Evolutionary conservation across 192 early-diverging fungal genomes (phyloP).

Genomic region (Coemansia sp.): DNA sequence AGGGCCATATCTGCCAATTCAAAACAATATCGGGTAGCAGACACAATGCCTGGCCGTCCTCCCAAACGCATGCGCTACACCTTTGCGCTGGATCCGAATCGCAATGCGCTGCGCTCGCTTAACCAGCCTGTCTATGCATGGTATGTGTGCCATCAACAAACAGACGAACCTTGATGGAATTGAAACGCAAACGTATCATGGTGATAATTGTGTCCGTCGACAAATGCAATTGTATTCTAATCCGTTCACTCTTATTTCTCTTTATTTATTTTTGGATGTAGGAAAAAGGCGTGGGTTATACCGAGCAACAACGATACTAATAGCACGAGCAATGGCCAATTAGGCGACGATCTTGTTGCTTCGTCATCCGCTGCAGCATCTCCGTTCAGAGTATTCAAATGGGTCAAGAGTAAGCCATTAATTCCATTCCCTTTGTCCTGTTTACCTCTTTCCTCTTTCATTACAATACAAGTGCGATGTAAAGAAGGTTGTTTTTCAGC

Average conservation of each 20-base stretch:
- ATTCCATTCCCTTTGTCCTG: background rate
- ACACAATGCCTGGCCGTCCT: constrained; percentile 31
- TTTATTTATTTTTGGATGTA: constrained; percentile 13
- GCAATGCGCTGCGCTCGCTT: constrained; percentile 17
- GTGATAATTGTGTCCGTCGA: too few relatives aligned
- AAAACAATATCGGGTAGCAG: background rate
- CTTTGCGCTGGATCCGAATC: constrained; percentile 24
- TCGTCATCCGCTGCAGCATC: background rate
- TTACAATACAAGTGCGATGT: background rate
- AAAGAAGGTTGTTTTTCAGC: background rate
- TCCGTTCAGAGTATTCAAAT: constrained; percentile 34
- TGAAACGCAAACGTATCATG: background rate
- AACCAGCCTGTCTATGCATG: constrained; percentile 46
- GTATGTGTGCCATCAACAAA: constrained; percentile 5
- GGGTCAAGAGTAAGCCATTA: constrained; percentile 45
- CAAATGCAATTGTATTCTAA: too few relatives aligned
- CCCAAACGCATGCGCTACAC: constrained; percentile 48
- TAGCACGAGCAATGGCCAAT: background rate
- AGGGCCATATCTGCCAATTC: too few relatives aligned
- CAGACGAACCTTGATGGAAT: background rate
- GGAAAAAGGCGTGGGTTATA: constrained; percentile 31
- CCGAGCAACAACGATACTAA: constrained; percentile 1
- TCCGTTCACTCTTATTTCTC: background rate
- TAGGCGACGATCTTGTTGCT: constrained; percentile 9
- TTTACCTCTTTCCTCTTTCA: background rate